phyloP scores from a whole-genome alignment of 352 stramenopile species.

The Plasmopara halstedii region DNA sequence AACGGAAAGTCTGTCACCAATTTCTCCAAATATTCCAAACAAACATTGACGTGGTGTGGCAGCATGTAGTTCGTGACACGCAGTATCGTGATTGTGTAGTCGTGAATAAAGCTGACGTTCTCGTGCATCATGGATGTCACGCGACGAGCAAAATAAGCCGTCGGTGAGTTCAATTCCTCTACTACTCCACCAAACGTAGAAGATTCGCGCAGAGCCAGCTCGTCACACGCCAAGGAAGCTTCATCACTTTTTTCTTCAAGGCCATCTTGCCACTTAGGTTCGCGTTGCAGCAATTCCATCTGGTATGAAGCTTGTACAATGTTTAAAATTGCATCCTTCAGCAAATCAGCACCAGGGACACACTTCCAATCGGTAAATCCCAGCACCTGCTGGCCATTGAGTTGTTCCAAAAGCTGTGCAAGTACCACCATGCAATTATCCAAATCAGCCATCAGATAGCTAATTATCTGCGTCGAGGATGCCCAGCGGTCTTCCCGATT shows the following conservation, averaged over 20 bases:
- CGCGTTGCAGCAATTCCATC: slow-evolving; percentile 31
- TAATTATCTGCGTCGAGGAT: slow-evolving; percentile 17
- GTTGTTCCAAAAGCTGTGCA: slow-evolving; percentile 49
- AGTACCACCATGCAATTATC: slow-evolving; percentile 39
- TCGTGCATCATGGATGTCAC: slow-evolving; percentile 46
- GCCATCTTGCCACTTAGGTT: slow-evolving; percentile 25
- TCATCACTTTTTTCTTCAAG: slow-evolving; percentile 23
- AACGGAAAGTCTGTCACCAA: slow-evolving; percentile 45
- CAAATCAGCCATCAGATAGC: slow-evolving; percentile 25
- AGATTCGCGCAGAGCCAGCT: slow-evolving; percentile 30
- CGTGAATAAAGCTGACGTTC: slow-evolving; percentile 39
- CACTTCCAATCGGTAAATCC: slow-evolving; percentile 56
- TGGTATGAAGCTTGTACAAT: slow-evolving; percentile 36
- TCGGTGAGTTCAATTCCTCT: slow-evolving; percentile 22
- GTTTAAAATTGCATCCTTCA: slow-evolving; percentile 36
- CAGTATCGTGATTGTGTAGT: slow-evolving; percentile 54
- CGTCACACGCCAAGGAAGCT: slow-evolving; percentile 16
- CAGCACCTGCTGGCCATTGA: slow-evolving; percentile 29
- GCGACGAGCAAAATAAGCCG: slow-evolving; percentile 45
- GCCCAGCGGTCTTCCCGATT: slow-evolving; percentile 43
- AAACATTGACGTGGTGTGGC: slow-evolving; percentile 62
- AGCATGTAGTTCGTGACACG: slow-evolving; percentile 59
- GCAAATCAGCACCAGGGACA: slow-evolving; percentile 41
- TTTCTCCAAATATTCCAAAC: slow-evolving; percentile 55
- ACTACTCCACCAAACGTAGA: slow-evolving; percentile 27